Evolutionary conservation across 768 basidiomycete species (phyloP).

Genomic region (Mycena pura): DNA sequence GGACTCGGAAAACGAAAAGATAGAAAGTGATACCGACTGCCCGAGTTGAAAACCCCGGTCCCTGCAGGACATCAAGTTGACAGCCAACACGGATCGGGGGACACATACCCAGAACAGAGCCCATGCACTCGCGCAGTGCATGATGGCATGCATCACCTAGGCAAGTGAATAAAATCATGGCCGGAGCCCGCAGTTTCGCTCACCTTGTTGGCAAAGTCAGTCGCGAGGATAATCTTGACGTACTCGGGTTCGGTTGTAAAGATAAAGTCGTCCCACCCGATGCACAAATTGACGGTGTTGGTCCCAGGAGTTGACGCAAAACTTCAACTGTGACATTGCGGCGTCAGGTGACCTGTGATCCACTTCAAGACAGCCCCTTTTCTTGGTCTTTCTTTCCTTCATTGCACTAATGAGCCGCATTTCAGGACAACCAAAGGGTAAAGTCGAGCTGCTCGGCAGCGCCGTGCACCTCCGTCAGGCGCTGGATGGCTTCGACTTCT

Average conservation of each 20-base stretch:
- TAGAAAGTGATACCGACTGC: conserved; percentile 43
- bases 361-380: too few species aligned
- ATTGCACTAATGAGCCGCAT: not conserved
- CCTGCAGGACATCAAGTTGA: conserved; percentile 46
- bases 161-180: not conserved
- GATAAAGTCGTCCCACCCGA: conserved; percentile 36
- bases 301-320: not conserved
- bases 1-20: not conserved
- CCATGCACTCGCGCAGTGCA: conserved; percentile 5
- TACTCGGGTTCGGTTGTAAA: conserved; percentile 53
- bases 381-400: too few species aligned
- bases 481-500: not conserved
- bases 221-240: conserved; percentile 55
- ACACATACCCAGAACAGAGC: conserved; percentile 12
- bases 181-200: conserved; percentile 43
- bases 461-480: not conserved
- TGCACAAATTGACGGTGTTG: not conserved
- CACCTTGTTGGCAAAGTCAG: conserved; percentile 52
- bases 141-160: too few species aligned
- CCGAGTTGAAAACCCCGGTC: conserved; percentile 65
- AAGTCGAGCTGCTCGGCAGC: not conserved
- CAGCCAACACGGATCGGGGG: too few species aligned
- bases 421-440: not conserved
- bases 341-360: too few species aligned
- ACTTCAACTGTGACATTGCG: conserved; percentile 10